A percentile compares a stretch with the other conserved stretches of the same genome.
These are phyloP conservation scores for Blastobotrys chiropterorum DNA, from an alignment of 805 yeast genomes.

Conservation along the genomic window DNA sequence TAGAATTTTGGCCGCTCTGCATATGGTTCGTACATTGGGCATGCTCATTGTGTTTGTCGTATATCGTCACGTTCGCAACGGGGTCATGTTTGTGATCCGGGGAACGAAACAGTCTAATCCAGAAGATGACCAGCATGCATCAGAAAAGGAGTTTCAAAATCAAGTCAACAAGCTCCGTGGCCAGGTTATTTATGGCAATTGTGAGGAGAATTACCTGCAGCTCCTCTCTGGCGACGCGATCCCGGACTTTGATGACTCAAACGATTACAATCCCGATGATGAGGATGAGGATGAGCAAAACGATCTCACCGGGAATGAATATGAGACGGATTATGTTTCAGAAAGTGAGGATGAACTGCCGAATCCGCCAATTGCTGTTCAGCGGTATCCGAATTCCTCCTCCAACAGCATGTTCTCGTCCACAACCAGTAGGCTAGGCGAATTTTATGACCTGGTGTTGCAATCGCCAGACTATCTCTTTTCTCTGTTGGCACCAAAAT, in stretches of 20 bases:
- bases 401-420: slow-evolving; percentile 2
- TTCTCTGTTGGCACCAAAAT: slow-evolving; percentile 23
- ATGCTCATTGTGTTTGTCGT: slow-evolving; percentile 3
- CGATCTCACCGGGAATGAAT: slow-evolving; percentile 16
- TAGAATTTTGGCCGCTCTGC: slow-evolving; percentile 11
- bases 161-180: slow-evolving; percentile 4
- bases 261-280: slow-evolving; percentile 27
- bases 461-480: slow-evolving; percentile 24
- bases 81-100: neutral
- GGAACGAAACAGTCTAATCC: neutral
- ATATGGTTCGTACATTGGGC: slow-evolving; percentile 11
- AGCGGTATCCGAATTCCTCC: neutral
- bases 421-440: slow-evolving; percentile 2
- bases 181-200: slow-evolving; percentile 11
- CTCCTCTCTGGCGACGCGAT: slow-evolving; percentile 28
- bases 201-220: slow-evolving; percentile 16
- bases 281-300: slow-evolving; percentile 18
- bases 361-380: neutral
- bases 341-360: slow-evolving; percentile 16
- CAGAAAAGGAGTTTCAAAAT: slow-evolving; percentile 8
- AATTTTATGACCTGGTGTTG: slow-evolving; percentile 16
- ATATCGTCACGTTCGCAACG: slow-evolving; percentile 3
- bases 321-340: slow-evolving; percentile 17
- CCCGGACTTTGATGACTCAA: slow-evolving; percentile 36
- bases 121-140: neutral